Base-by-base conservation (phyloP, 2,329 filamentous ascomycete genomes). In the Talaromyces sp. region DNA sequence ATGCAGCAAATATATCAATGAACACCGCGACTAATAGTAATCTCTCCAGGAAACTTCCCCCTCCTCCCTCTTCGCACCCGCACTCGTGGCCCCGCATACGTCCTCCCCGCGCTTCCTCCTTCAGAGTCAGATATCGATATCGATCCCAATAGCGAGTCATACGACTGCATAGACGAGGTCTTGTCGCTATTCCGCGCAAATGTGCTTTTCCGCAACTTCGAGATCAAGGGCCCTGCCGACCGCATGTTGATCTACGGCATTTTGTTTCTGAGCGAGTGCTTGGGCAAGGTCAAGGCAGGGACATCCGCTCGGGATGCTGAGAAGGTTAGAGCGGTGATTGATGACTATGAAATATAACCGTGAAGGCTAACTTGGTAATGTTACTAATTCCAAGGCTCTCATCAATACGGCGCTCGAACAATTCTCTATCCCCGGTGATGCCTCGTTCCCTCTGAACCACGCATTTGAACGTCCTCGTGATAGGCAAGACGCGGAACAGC, bases 201-300 rank as follows among this genome's bases (percentile, higher is more conserved):
- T 82, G 97, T 94, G 64, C 94, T 99, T 79, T 99, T 98, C 85
- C 90, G 95, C 72, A 99, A 98, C 84, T 99, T 99, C 72, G 95
- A 98, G 83, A 96, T 98, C 81, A 94, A 96, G 79, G 95, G 95
- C 14, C 90, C 92, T 30, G 94, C 95, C 62, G 95, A 99, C 79
- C 86, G 95, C 47, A 87, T 98, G 72, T 84, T 99, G 68, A 93
- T 98, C 72, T 99, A 99, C 80, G 94, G 94, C 65, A 99, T 97
- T 75, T 85, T 96, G 74, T 98, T 94, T 78, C 85, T 98, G 71
- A 94, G 89, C 78, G 93, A 98, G 77, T 93, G 92, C 70, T 81
- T 99, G 74, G 82, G 84, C 70, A 96, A 95, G 84, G 92, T 98
- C 73, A 91, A 89, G 80, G 89, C 92, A 12, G 80, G 77, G 52